Evolutionary conservation across 2,329 filamentous ascomycete genomes (phyloP), one percentile per base, ranked within the genome.

Genomic region (Rhinocladiella similis): DNA sequence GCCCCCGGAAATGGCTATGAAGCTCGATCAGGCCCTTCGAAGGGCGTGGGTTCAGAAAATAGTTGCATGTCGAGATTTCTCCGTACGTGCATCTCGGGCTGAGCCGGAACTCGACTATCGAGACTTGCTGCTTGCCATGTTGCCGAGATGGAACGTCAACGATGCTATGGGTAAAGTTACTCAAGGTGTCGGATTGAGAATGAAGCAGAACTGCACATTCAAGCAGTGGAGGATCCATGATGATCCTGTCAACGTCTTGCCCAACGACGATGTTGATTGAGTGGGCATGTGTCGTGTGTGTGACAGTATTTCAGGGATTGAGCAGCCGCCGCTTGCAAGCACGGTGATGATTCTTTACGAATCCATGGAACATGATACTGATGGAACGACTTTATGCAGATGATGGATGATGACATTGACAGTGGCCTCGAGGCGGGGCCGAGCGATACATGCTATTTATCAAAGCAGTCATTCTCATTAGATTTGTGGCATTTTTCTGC

Each of bases 71-170:
- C 20, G 25, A 27, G 43, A 9, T 16, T 46, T 46, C 3, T 14
- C 25, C 14, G 19, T 22, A 12, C 3, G 43, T 29, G n/a, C 22
- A 9, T 14, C n/a, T 5, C 43, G 33, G 6, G 53, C 33, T 10
- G 25, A 16, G 7, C 13, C 48, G 19, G 25, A 12, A 13, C n/a
- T 53, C 19, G 47, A 52, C 18, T 25, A 53, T 16, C 19, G 20
- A n/a, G 43, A 46, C 1, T 43, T 46, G 22, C 27, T 60, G 16
- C 25, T 60, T 18, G 20, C 53, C 16, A 19, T 50, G 41, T 41
- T 60, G 25, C 57, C 57, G 5, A 20, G 9, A 14, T 54, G 57
- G 57, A 47, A 53, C 42, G n/a, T 53, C 3, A 50, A 56, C 16
- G 27, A 25, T 9, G 53, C 39, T 5, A 60, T 56, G 57, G 47